Base-by-base conservation (phyloP, 169 alveolate genomes). In the Plasmodium ovale region DNA sequence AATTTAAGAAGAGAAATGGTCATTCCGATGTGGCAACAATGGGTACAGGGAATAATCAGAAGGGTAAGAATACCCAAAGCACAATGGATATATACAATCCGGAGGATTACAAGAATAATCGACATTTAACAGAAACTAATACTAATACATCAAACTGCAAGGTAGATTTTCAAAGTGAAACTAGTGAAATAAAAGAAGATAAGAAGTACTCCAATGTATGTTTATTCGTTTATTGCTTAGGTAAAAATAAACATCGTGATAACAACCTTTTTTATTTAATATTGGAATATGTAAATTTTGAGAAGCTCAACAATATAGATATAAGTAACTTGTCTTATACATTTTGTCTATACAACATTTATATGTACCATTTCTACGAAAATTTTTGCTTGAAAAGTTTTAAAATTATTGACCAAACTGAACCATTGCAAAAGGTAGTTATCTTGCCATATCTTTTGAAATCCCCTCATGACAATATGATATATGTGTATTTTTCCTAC, bases 301-400 rank as follows among this genome's bases (percentile, higher is more conserved):
- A 85, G 7, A 39, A 33, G 23, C 59, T 85, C 35, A 85, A 85
- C 25, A 69, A 68, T 35, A 85, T 85, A 19, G 91, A 85, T 64
- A n/a, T 85, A 69, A 85, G 91, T 62, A 85, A 85, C 42, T 68
- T 85, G 69, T 54, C 87, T 33, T 85, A 85, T 72, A 62, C 87
- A 6, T 85, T 69, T 85, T 85, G 73, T 85, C 6, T 85, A 53
- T 85, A 37, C 54, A 51, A 85, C 54, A 42, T 54, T 69, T 85
- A 85, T 85, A 71, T 54, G 25, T 16, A 23, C 37, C 35, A 31
- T 62, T 85, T 62, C 56, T 85, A 68, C 69, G 74, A 85, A 71
- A 56, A 44, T 23, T 85, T 85, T 14, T 54, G 85, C 44, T 16
- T 39, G 21, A 85, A 51, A 59, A 85, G 85, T 54, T 31, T 10